Conservation (phyloP, 371 early-diverging fungal species). For the Mortierella sp. region DNA sequence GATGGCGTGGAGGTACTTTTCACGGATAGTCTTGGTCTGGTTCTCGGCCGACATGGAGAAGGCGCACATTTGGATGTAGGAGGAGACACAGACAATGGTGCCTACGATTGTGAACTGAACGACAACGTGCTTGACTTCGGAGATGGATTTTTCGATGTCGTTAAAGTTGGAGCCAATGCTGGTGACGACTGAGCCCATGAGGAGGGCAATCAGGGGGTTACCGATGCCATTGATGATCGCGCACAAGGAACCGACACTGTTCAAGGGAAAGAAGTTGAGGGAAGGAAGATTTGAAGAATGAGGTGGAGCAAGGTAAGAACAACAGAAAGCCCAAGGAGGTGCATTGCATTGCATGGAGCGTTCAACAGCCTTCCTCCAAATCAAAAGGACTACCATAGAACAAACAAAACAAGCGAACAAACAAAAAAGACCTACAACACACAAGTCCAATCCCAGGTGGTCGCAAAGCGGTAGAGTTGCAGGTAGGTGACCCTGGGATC, state of each 20-base stretch:
- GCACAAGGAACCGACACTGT: conserved; percentile 16
- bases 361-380: too few relatives aligned
- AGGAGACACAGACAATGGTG: conserved; percentile 61
- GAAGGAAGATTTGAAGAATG: neutral
- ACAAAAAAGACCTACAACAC: conserved; percentile 61
- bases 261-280: neutral
- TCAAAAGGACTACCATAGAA: neutral
- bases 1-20: conserved; percentile 80
- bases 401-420: neutral
- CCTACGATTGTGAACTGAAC: conserved; percentile 64
- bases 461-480: conserved; percentile 77
- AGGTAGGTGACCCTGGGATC: conserved; percentile 59
- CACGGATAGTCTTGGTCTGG: conserved; percentile 73
- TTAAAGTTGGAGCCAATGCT: conserved; percentile 17
- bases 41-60: conserved; percentile 66
- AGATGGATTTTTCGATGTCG: neutral
- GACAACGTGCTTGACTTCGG: conserved; percentile 18
- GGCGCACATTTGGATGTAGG: conserved; percentile 64
- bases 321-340: neutral
- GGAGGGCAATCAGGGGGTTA: conserved; percentile 57
- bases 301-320: neutral
- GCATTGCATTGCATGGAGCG: neutral
- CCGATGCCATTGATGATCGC: conserved; percentile 34
- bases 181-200: conserved; percentile 52
- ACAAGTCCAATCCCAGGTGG: conserved; percentile 65